These are phyloP conservation scores for Calophaca sinica DNA, from an alignment of 306 rosid species.

Conservation along the genomic window DNA sequence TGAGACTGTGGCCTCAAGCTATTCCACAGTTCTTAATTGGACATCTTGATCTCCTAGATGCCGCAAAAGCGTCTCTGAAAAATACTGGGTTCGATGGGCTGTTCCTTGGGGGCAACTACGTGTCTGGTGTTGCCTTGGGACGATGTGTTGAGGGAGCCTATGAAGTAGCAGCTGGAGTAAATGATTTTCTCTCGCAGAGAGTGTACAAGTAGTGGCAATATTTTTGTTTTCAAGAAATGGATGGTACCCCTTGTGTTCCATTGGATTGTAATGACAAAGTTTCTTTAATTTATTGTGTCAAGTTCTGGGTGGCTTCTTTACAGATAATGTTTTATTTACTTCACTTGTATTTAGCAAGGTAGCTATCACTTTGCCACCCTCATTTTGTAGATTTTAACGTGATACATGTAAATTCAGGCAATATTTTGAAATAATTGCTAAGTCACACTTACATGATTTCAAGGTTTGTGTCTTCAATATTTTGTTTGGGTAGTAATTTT, in stretches of 20 bases:
- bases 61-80: conserved; percentile 71
- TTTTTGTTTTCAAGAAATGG: conserved; percentile 32
- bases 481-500: background rate
- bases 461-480: background rate
- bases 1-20: conserved; percentile 91
- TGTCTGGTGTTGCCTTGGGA: conserved; percentile 94
- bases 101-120: conserved; percentile 93
- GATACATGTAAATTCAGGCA: conserved; percentile 30
- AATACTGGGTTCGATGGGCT: conserved; percentile 72
- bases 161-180: conserved; percentile 80
- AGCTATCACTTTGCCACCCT: conserved; percentile 32
- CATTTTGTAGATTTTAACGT: conserved; percentile 31
- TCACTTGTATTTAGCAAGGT: conserved; percentile 34
- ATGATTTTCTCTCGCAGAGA: conserved; percentile 65
- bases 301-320: conserved; percentile 39
- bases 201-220: conserved; percentile 57
- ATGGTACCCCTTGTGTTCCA: conserved; percentile 16
- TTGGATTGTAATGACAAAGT: conserved; percentile 34
- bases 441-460: background rate
- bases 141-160: conserved; percentile 96
- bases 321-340: conserved; percentile 34
- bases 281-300: conserved; percentile 27
- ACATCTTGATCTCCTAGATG: conserved; percentile 82
- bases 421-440: conserved; percentile 30
- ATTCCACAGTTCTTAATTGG: conserved; percentile 96